Conservation (phyloP, 2,329 filamentous ascomycete genomes). For the Ophiostoma tasmaniense region DNA sequence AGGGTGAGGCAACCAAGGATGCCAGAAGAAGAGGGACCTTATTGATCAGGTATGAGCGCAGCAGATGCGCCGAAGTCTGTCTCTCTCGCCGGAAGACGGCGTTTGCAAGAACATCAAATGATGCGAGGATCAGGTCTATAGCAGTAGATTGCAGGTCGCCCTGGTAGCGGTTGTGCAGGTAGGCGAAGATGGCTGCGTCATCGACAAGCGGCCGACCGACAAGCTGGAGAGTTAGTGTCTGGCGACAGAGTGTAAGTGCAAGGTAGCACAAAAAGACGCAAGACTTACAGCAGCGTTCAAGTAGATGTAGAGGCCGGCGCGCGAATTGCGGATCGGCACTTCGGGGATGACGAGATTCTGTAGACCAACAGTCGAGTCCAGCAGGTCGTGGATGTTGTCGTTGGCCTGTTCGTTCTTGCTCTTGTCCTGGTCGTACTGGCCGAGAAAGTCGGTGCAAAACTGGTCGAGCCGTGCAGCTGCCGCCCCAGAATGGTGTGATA, state of each 20-base stretch:
- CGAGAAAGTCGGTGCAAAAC: constrained; percentile 50
- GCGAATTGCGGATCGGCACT: constrained; percentile 62
- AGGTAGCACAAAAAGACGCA: background rate
- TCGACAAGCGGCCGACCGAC: constrained; percentile 76
- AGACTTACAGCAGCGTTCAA: constrained; percentile 67
- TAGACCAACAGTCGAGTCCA: constrained; percentile 48
- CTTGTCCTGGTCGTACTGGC: constrained; percentile 42
- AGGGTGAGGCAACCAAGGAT: constrained; percentile 46
- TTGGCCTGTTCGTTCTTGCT: constrained; percentile 36
- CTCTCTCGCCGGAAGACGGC: constrained; percentile 62
- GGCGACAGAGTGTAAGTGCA: background rate
- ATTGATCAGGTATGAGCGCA: constrained; percentile 79
- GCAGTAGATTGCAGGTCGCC: constrained; percentile 69
- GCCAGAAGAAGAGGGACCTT: constrained; percentile 49
- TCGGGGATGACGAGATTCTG: constrained; percentile 52
- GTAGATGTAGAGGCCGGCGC: constrained; percentile 78
- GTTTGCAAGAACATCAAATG: constrained; percentile 85
- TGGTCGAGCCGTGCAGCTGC: constrained; percentile 47
- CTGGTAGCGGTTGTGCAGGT: constrained; percentile 72
- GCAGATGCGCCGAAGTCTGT: constrained; percentile 54
- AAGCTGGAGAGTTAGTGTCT: constrained; percentile 43
- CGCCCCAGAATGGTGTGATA: constrained; percentile 48
- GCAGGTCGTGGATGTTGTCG: constrained; percentile 47
- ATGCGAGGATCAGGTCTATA: constrained; percentile 75
- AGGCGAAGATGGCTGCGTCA: constrained; percentile 67